These are phyloP conservation scores for Hypomyces perniciosus DNA, from an alignment of 2,329 filamentous ascomycete species.

Conservation along the genomic window DNA sequence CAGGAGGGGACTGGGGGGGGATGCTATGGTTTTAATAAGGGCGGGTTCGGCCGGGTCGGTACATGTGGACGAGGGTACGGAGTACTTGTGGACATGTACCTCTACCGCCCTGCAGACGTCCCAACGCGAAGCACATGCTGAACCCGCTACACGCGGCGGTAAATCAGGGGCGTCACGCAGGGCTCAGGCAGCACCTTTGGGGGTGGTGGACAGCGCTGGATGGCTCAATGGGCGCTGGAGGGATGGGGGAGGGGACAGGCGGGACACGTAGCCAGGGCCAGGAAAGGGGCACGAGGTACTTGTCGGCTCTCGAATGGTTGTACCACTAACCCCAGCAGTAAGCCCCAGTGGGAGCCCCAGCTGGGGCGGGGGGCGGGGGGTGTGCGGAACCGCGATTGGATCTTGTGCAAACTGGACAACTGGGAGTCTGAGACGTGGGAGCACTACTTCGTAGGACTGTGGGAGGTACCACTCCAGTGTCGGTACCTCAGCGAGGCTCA, in stretches of 20 bases:
- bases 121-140: constrained; percentile 15
- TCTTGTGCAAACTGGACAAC: no score
- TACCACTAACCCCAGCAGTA: constrained; percentile 13
- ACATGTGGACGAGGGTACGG: constrained; percentile 12
- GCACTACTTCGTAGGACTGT: not conserved
- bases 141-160: constrained; percentile 20
- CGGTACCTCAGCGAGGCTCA: not conserved
- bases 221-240: constrained; percentile 9
- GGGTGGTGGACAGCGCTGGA: constrained; percentile 9
- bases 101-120: not conserved
- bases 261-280: constrained; percentile 13
- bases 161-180: constrained; percentile 20
- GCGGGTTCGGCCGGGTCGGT: constrained; percentile 30
- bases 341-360: constrained; percentile 11
- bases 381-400: not conserved
- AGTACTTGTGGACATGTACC: constrained; percentile 16
- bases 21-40: constrained; percentile 24
- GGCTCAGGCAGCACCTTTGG: constrained; percentile 9
- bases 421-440: not conserved
- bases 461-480: constrained; percentile 1
- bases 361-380: constrained; percentile 6
- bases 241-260: constrained; percentile 8
- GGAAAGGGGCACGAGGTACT: constrained; percentile 15
- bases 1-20: constrained; percentile 18
- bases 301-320: constrained; percentile 14